Conservation (phyloP, 352 stramenopile species). For the Phytopythium mirpurense region DNA sequence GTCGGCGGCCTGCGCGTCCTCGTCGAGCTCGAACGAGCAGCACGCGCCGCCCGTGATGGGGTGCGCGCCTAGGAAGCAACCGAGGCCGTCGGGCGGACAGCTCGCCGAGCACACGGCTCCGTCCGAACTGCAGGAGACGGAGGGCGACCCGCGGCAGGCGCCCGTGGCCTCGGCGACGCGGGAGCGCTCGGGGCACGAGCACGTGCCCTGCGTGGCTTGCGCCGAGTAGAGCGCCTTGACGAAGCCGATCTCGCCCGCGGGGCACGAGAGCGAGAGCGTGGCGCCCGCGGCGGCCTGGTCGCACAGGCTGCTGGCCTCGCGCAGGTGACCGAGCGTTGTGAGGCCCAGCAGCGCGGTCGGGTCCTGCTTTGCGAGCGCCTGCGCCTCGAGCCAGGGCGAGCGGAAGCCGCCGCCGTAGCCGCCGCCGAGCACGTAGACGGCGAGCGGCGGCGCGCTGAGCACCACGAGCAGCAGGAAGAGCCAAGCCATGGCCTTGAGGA, state of each 20-base stretch:
- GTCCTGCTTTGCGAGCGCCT: conserved; percentile 61
- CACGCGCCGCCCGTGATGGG: conserved; percentile 59
- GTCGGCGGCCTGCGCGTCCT: conserved; percentile 19
- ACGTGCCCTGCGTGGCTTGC: conserved; percentile 53
- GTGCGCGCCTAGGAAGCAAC: conserved; percentile 65
- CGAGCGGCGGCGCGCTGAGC: conserved; percentile 50
- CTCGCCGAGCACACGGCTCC: conserved; percentile 16
- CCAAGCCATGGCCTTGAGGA: conserved; percentile 83
- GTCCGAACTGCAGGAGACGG: not conserved
- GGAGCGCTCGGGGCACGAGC: conserved; percentile 58
- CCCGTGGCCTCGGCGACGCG: conserved; percentile 54
- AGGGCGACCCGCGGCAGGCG: conserved; percentile 30
- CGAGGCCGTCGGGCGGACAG: conserved; percentile 38
- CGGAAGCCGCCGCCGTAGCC: conserved; percentile 28
- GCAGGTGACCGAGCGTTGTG: conserved; percentile 78
- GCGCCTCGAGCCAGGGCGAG: conserved; percentile 29
- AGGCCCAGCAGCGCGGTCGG: conserved; percentile 62
- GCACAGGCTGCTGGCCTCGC: conserved; percentile 57
- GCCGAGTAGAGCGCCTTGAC: conserved; percentile 75
- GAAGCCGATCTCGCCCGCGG: conserved; percentile 67
- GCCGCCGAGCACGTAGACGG: conserved; percentile 67
- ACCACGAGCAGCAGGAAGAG: conserved; percentile 75
- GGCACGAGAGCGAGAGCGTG: conserved; percentile 52
- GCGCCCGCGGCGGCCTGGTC: conserved; percentile 51
- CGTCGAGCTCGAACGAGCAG: conserved; percentile 40